phyloP scores from a whole-genome alignment of 2,329 filamentous ascomycete genomes.

The Paecilomyces dactylethromorphus region DNA sequence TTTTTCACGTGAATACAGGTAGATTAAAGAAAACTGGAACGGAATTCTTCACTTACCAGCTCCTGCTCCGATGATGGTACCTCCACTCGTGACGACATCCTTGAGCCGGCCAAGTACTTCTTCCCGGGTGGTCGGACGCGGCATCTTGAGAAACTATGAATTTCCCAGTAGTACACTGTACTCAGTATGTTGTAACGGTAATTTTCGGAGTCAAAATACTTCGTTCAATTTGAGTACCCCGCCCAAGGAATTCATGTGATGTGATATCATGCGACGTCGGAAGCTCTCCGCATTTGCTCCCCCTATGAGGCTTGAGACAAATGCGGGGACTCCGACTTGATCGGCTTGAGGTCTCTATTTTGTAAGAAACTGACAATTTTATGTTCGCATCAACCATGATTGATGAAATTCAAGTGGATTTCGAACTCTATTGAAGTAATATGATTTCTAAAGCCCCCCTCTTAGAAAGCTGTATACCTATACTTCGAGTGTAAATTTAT shows the following conservation, averaged over 20 bases:
- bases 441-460: neutral
- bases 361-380: neutral
- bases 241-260: neutral
- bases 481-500: too few relatives aligned
- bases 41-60: slow-evolving; percentile 39
- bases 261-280: neutral
- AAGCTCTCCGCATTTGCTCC: neutral
- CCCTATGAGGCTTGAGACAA: neutral
- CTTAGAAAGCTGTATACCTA: too few relatives aligned
- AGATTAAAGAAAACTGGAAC: neutral
- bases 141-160: slow-evolving; percentile 34
- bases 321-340: neutral
- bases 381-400: neutral
- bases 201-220: neutral
- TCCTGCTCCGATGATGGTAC: slow-evolving; percentile 61
- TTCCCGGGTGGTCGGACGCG: slow-evolving; percentile 50
- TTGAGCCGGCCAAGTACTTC: slow-evolving; percentile 52
- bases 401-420: too few relatives aligned
- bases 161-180: neutral
- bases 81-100: slow-evolving; percentile 48
- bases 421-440: neutral
- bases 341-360: neutral
- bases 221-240: neutral
- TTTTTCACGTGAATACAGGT: neutral
- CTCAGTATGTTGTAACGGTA: neutral